phyloP scores from a whole-genome alignment of 495 filamentous ascomycete genomes.

The Echria macrotheca region DNA sequence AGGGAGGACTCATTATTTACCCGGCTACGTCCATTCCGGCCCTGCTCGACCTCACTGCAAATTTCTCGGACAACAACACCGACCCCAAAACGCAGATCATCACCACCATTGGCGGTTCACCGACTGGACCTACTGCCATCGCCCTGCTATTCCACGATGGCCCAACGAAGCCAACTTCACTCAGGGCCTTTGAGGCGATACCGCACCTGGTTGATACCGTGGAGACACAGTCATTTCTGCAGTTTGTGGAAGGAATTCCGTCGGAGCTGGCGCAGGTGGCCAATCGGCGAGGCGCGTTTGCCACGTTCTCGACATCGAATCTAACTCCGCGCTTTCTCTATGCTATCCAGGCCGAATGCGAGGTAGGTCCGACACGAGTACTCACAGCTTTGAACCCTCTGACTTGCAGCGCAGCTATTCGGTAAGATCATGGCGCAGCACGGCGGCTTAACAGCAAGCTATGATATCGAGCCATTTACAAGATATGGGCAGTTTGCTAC shows the following conservation, averaged over 20 bases:
- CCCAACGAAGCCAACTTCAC: slow-evolving; percentile 48
- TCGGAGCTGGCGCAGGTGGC: slow-evolving; percentile 3
- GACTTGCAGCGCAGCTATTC: no score
- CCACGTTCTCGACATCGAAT: slow-evolving; percentile 19
- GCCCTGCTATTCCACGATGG: slow-evolving; percentile 58
- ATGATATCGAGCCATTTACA: slow-evolving; percentile 25
- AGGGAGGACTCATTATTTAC: slow-evolving; percentile 45
- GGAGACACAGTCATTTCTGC: slow-evolving; percentile 47
- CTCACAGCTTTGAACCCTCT: no score
- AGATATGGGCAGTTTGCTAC: slow-evolving; percentile 20
- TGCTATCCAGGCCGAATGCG: slow-evolving; percentile 16
- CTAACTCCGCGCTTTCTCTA: slow-evolving; percentile 12
- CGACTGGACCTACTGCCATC: slow-evolving; percentile 48
- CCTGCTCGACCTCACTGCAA: slow-evolving; percentile 47
- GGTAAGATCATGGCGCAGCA: slow-evolving; percentile 2
- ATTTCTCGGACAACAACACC: slow-evolving; percentile 37
- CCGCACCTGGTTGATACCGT: slow-evolving; percentile 39
- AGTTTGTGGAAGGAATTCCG: slow-evolving; percentile 31
- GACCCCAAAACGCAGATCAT: slow-evolving; percentile 47
- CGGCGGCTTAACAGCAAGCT: slow-evolving; percentile 13
- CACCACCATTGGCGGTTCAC: slow-evolving; percentile 39
- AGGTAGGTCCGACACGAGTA: slow-evolving; percentile 8
- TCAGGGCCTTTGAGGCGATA: slow-evolving; percentile 52
- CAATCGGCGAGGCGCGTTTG: slow-evolving; percentile 20
- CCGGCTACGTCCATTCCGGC: slow-evolving; percentile 19